A percentile compares a stretch with the other conserved stretches of the same genome.
phyloP scores from a whole-genome alignment of 2,329 filamentous ascomycete genomes.

The Geosmithia putterillii region DNA sequence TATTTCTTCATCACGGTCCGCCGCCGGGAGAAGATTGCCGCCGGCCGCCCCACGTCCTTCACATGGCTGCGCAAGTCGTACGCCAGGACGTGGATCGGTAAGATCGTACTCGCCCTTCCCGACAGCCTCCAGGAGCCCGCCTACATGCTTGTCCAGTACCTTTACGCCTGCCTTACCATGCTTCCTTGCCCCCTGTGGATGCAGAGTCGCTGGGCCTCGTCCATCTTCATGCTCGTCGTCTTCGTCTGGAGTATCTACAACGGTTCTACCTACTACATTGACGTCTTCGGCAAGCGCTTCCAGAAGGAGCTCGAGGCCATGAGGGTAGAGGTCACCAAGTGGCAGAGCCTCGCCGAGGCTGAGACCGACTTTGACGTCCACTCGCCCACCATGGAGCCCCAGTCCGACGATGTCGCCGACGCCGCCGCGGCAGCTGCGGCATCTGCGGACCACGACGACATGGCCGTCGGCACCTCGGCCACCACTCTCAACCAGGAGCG shows the following conservation, averaged over 20 bases:
- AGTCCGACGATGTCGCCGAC: constrained; percentile 9
- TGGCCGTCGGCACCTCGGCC: constrained; percentile 1
- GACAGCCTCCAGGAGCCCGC: constrained; percentile 66
- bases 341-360: constrained; percentile 56
- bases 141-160: constrained; percentile 95
- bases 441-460: too few species aligned
- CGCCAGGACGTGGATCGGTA: constrained; percentile 78
- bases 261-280: constrained; percentile 94
- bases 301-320: constrained; percentile 90
- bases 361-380: constrained; percentile 15
- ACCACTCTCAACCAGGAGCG: not conserved
- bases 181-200: constrained; percentile 93
- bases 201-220: constrained; percentile 70
- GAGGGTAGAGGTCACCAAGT: constrained; percentile 78
- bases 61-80: constrained; percentile 94
- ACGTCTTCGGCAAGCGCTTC: constrained; percentile 93
- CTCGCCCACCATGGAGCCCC: constrained; percentile 19
- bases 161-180: constrained; percentile 85
- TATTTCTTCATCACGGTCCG: constrained; percentile 94
- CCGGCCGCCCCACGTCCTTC: constrained; percentile 89
- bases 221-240: constrained; percentile 64
- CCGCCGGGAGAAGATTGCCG: constrained; percentile 89
- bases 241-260: constrained; percentile 96
- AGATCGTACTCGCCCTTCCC: constrained; percentile 69
- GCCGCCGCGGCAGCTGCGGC: constrained; percentile 3